Evolutionary conservation across 2,329 filamentous ascomycete genomes (phyloP).

Genomic region (Metarhizium brunneum): DNA sequence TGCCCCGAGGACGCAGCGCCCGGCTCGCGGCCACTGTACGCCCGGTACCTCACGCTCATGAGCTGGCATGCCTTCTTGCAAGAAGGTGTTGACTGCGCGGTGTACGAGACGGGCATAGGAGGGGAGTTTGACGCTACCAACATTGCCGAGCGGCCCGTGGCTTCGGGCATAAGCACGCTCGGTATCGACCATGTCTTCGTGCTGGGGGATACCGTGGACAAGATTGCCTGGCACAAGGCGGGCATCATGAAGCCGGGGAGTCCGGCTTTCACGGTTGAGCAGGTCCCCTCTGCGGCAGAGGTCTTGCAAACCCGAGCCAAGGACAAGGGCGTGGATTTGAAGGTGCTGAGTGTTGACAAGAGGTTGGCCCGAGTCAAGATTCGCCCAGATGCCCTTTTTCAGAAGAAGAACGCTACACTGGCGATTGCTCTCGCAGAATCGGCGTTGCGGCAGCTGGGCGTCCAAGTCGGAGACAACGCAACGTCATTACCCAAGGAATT

Average conservation of each 20-base stretch:
- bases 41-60: slow-evolving; percentile 56
- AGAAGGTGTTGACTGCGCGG: slow-evolving; percentile 51
- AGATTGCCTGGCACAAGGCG: slow-evolving; percentile 67
- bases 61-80: slow-evolving; percentile 57
- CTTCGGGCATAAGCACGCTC: slow-evolving; percentile 53
- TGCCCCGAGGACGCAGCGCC: slow-evolving; percentile 24
- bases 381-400: slow-evolving; percentile 44
- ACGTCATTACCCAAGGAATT: slow-evolving; percentile 52
- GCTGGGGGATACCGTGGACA: slow-evolving; percentile 52
- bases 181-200: slow-evolving; percentile 60
- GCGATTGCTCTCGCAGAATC: slow-evolving; percentile 43
- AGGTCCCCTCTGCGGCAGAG: slow-evolving; percentile 33
- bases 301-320: slow-evolving; percentile 41
- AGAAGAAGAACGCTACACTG: slow-evolving; percentile 48
- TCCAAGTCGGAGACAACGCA: slow-evolving; percentile 11
- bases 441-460: slow-evolving; percentile 34
- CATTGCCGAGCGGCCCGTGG: slow-evolving; percentile 47
- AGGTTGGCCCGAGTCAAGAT: slow-evolving; percentile 38
- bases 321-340: slow-evolving; percentile 40
- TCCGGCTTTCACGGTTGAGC: slow-evolving; percentile 48
- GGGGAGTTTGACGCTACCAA: slow-evolving; percentile 64
- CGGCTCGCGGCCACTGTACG: slow-evolving; percentile 43
- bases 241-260: slow-evolving; percentile 57
- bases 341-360: slow-evolving; percentile 35
- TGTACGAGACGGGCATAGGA: slow-evolving; percentile 60